Conservation (phyloP, 208 protist species). For the Crithidia brevicula region DNA sequence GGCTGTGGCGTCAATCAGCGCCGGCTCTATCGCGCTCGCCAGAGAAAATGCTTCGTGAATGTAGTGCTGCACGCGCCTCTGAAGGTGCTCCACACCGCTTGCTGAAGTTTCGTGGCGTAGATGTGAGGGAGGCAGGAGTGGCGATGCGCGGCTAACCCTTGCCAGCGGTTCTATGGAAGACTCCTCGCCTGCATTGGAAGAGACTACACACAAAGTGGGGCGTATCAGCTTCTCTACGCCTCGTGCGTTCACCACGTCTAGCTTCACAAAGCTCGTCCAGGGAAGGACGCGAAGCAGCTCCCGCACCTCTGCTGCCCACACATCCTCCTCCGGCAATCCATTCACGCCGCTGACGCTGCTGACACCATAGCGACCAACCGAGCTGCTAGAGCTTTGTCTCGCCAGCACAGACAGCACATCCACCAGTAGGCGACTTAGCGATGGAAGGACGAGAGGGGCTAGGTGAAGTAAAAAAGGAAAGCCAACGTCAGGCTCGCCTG, state of each 20-base stretch:
- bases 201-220: neutral
- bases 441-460: constrained; percentile 11
- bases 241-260: constrained; percentile 2
- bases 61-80: constrained; percentile 3
- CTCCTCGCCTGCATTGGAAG: neutral
- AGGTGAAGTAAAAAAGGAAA: constrained; percentile 6
- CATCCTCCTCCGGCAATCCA: constrained; percentile 2
- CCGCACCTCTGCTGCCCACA: constrained; percentile 24
- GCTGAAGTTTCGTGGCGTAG: too few species aligned
- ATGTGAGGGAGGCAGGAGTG: too few species aligned
- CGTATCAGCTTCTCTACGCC: constrained; percentile 16
- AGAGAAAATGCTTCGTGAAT: neutral
- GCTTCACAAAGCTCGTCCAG: constrained; percentile 18
- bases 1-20: constrained; percentile 13
- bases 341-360: neutral
- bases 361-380: too few species aligned
- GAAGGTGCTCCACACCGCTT: neutral
- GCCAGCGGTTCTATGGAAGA: neutral
- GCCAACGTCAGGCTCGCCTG: neutral
- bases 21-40: constrained; percentile 1
- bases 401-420: constrained; percentile 11
- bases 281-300: constrained; percentile 27
- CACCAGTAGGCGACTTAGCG: constrained; percentile 9
- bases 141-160: neutral
- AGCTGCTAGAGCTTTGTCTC: too few species aligned